Evolutionary conservation across 2,329 filamentous ascomycete genomes (phyloP), one percentile per base, ranked within the genome.

Genomic region (Penicillium palitans): DNA sequence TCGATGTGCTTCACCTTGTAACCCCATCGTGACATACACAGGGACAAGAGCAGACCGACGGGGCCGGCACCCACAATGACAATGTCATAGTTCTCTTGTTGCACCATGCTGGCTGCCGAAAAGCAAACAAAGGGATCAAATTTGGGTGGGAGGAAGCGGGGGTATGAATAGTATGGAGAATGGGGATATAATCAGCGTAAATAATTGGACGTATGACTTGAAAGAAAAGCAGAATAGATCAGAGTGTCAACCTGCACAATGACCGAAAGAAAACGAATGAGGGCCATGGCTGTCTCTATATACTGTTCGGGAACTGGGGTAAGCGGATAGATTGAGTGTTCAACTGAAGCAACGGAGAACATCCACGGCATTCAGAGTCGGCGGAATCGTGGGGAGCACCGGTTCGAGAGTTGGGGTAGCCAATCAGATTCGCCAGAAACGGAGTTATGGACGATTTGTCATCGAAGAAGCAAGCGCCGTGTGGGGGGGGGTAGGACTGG

Each of bases 1-100:
- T 96, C 93, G 71, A 96, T 91, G 77, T 96, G 91, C 81, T 93
- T 96, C 76, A 97, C 91, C 74, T 87, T 91, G 81, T 96, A 97
- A 21, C 93, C 93, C 91, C 92, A 96, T 79, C 92, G 84, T 60
- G 91, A 90, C 61, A 97, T 84, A 72, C 90, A 93, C 31, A 92
- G 92, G 9, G 91, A 95, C 25, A 96, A 83, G 78, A 96, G 87
- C 58, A 96, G 84, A 55, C 93, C 93, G 41, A 93, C 91, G 4
- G 93, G 93, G 17, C 93, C 93, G 56, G 93, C 93, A 63, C 93
- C 93, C 55, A 96, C 83, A 65, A 96, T 92, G 66, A 96, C 91
- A 51, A 84, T 83, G 69, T 89, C 87, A 76, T 86, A 88, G 54
- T 78, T 81, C 57, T 83, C 80, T 67, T 73, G 65, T 67, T 72